phyloP scores from a whole-genome alignment of 306 rosid genomes.

The Hylodesmum podocarpum region DNA sequence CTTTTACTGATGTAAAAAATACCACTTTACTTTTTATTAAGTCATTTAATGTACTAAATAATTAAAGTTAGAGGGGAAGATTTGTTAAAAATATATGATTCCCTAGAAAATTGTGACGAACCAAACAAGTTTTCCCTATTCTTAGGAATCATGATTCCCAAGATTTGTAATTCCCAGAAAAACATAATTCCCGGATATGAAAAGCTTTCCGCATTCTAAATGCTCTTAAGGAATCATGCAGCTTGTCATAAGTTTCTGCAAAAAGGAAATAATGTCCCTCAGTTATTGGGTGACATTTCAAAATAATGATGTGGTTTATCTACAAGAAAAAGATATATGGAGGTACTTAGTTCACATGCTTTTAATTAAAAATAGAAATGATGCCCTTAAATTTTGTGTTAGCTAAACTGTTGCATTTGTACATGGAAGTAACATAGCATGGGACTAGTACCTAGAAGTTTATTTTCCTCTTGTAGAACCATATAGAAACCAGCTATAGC shows the following conservation, averaged over 20 bases:
- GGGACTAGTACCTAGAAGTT: slow-evolving; percentile 12
- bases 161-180: no score
- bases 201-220: no score
- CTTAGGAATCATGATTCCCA: no score
- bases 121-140: no score
- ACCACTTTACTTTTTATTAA: no score
- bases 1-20: no score
- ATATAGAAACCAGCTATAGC: not conserved
- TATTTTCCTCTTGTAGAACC: not conserved
- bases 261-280: not conserved
- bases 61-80: no score
- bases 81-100: no score
- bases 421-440: not conserved
- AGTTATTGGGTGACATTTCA: not conserved
- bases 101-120: no score
- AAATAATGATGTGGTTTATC: slow-evolving; percentile 10
- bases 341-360: not conserved
- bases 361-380: slow-evolving; percentile 4
- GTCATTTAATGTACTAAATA: no score
- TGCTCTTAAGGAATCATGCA: slow-evolving; percentile 2
- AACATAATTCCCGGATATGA: no score
- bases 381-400: not conserved
- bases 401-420: not conserved
- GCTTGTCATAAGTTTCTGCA: not conserved
- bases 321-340: not conserved